A percentile compares a stretch with the other conserved stretches of the same genome.
phyloP scores from a whole-genome alignment of 2,329 filamentous ascomycete species.

The Raffaelea deltoideospora region DNA sequence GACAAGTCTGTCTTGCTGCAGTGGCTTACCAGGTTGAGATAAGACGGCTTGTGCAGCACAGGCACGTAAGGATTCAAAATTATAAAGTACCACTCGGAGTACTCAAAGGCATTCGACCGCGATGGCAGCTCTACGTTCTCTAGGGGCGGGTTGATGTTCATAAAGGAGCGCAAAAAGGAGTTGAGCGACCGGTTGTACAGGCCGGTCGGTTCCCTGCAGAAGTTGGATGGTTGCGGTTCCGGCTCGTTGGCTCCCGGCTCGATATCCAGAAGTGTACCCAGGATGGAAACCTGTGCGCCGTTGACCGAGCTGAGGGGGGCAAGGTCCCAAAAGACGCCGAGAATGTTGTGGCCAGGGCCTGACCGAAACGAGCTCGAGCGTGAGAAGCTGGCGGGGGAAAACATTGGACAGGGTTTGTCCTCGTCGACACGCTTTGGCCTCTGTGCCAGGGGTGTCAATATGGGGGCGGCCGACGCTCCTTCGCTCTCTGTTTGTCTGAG shows the following conservation, averaged over 20 bases:
- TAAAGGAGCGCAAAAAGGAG: constrained; percentile 50
- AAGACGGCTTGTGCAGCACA: constrained; percentile 61
- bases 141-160: constrained; percentile 43
- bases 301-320: constrained; percentile 57
- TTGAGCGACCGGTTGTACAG: constrained; percentile 59
- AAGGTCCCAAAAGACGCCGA: constrained; percentile 49
- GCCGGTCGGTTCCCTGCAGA: constrained; percentile 15
- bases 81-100: constrained; percentile 61
- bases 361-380: constrained; percentile 21
- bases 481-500: too few relatives aligned
- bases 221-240: constrained; percentile 1
- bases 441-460: too few relatives aligned
- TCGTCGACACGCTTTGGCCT: too few relatives aligned
- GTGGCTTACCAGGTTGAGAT: constrained; percentile 46
- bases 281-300: constrained; percentile 60
- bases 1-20: too few relatives aligned
- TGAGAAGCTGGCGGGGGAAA: constrained; percentile 8
- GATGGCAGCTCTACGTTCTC: constrained; percentile 45
- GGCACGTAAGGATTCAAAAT: constrained; percentile 59
- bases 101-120: constrained; percentile 49
- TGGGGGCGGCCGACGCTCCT: too few relatives aligned
- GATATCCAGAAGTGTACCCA: constrained; percentile 68
- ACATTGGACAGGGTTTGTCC: too few relatives aligned
- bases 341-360: constrained; percentile 43
- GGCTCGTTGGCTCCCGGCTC: constrained; percentile 27